Evolutionary conservation across 129 eudicot genomes (phyloP), one percentile per base, ranked within the genome.

Genomic region (Smallanthus sonchifolius): DNA sequence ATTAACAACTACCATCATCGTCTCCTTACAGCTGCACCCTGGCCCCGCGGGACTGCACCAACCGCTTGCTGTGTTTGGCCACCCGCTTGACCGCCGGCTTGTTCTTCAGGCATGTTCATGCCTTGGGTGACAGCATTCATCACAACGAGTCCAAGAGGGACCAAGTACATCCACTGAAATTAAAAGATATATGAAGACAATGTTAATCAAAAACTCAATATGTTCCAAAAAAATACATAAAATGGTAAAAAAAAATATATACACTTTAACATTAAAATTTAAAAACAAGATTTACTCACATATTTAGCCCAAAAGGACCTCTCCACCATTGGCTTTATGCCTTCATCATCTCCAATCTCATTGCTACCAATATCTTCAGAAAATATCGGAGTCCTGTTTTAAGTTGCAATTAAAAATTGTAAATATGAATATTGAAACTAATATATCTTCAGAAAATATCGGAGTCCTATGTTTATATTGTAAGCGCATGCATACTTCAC

Each of bases 251-350:
- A 72, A 0, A 36, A 36, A 5, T 36, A 36, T 0, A 36, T 36
- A 3, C n/a, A n/a, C n/a, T n/a, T n/a, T n/a, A n/a, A n/a, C 38
- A 36, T 5, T 36, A 5, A 36, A 36, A 36, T 36, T 36, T 3
- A 36, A 36, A 36, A 5, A 36, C 4, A 56, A 54, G 35, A 63
- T 28, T 28, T 9, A 70, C 99, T 88, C 57, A 95, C 97, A 77
- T 95, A 95, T 95, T 87, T 95, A 80, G 99, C 97, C 99, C 99
- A 95, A 73, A 95, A 86, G 77, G 99, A 85, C 78, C 85, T 91
- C 75, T 95, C 99, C 52, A 90, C 99, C 36, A 92, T 83, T 36
- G 88, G 99, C 85, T 75, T 65, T 49, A 84, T 80, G 65, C 82
- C 93, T 86, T 91, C 99, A 6, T 82, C 97, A 71, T 86, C 87